Percentiles rank a stretch among this genome's conserved stretches.
phyloP scores from a whole-genome alignment of 2,329 filamentous ascomycete genomes.

The Chalaropsis thielavioides region DNA sequence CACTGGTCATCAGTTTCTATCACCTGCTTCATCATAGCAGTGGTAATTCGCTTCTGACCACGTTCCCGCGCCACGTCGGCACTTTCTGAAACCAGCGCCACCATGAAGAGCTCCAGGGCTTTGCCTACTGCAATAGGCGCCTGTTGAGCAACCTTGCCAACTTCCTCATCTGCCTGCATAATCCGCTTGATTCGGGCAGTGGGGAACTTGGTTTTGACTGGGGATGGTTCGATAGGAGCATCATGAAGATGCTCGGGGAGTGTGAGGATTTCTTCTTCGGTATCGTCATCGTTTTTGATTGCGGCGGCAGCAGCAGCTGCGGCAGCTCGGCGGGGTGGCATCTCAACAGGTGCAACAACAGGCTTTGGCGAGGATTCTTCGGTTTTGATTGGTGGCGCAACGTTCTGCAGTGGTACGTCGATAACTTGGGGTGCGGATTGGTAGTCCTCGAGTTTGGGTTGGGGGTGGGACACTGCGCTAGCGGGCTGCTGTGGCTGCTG shows the following conservation, averaged over 20 bases:
- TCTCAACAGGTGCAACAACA: conserved; percentile 19
- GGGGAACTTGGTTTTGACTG: conserved; percentile 89
- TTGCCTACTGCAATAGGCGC: conserved; percentile 93
- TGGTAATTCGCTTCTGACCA: conserved; percentile 78
- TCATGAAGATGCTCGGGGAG: background rate
- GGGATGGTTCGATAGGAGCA: conserved; percentile 42
- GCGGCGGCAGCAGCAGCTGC: conserved; percentile 20
- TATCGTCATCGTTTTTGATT: conserved; percentile 23
- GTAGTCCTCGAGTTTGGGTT: conserved; percentile 5
- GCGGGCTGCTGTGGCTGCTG: conserved; percentile 17
- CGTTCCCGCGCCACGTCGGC: conserved; percentile 70
- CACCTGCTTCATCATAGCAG: conserved; percentile 80
- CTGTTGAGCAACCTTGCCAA: conserved; percentile 95
- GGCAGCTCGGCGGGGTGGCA: conserved; percentile 26
- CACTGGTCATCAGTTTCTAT: conserved; percentile 81
- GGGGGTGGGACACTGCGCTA: conserved; percentile 8
- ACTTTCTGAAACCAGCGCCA: conserved; percentile 76
- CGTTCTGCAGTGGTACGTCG: background rate
- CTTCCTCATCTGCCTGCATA: conserved; percentile 98
- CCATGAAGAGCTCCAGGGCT: conserved; percentile 95
- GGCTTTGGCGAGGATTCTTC: conserved; percentile 14
- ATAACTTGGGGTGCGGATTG: background rate
- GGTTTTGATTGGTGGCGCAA: background rate
- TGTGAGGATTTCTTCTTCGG: conserved; percentile 28
- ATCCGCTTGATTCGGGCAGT: conserved; percentile 96